Evolutionary conservation across 352 stramenopile genomes (phyloP).

Genomic region (Phytophthora rubi): DNA sequence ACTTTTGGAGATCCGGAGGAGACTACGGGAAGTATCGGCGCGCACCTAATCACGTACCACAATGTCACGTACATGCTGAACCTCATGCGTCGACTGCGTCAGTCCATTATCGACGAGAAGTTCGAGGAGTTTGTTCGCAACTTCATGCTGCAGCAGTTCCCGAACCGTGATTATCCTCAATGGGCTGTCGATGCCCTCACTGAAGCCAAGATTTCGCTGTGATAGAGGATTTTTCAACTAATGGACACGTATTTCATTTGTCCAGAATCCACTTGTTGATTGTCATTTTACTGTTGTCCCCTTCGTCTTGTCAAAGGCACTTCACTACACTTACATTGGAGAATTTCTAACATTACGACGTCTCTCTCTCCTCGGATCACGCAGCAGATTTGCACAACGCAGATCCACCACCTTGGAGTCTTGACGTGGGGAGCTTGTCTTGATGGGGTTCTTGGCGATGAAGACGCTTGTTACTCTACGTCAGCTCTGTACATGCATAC

Average conservation of each 20-base stretch:
- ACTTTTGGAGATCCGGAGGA: slow-evolving; percentile 32
- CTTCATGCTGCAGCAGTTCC: slow-evolving; percentile 84
- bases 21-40: slow-evolving; percentile 53
- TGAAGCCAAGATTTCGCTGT: slow-evolving; percentile 59
- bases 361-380: slow-evolving; percentile 17
- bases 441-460: slow-evolving; percentile 33
- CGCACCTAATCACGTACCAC: slow-evolving; percentile 80
- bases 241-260: background rate
- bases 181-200: slow-evolving; percentile 78
- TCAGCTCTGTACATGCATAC: slow-evolving; percentile 32
- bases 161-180: slow-evolving; percentile 51
- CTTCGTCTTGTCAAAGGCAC: slow-evolving; percentile 23
- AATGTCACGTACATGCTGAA: slow-evolving; percentile 88
- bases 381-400: background rate
- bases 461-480: slow-evolving; percentile 36
- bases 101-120: slow-evolving; percentile 72
- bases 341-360: slow-evolving; percentile 35
- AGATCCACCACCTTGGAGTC: slow-evolving; percentile 9
- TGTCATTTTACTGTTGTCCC: slow-evolving; percentile 34
- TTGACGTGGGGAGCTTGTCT: slow-evolving; percentile 23
- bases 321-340: slow-evolving; percentile 35
- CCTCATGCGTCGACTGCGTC: slow-evolving; percentile 75
- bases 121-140: slow-evolving; percentile 79
- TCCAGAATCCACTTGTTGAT: slow-evolving; percentile 26
- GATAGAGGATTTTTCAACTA: background rate